phyloP scores from a whole-genome alignment of 2,329 filamentous ascomycete genomes.

The Aciculosporium take region DNA sequence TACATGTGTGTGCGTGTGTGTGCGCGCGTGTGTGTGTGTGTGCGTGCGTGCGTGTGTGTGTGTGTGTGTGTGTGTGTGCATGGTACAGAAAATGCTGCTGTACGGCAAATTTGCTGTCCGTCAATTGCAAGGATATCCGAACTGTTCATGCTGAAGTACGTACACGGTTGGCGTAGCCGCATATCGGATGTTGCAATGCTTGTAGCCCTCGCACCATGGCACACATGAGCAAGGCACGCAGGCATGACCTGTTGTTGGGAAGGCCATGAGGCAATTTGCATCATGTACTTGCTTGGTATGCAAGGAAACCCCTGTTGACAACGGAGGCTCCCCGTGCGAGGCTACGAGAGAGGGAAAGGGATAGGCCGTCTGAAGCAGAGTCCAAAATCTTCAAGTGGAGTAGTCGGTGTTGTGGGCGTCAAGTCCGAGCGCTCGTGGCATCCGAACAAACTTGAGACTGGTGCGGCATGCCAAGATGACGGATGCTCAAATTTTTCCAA shows the following conservation, averaged over 20 bases:
- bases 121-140: background rate
- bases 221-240: background rate
- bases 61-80: background rate
- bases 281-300: background rate
- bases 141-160: background rate
- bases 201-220: background rate
- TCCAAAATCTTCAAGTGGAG: background rate
- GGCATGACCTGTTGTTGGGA: background rate
- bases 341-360: background rate
- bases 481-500: background rate
- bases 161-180: background rate
- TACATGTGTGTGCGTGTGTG: background rate
- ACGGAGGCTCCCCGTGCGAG: background rate
- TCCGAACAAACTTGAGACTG: slow-evolving; percentile 2
- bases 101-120: background rate
- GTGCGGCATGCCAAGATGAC: background rate
- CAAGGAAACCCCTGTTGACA: slow-evolving; percentile 4
- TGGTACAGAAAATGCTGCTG: background rate
- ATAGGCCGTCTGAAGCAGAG: slow-evolving; percentile 4
- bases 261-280: slow-evolving; percentile 1
- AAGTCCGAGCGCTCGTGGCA: slow-evolving; percentile 4
- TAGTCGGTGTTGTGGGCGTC: background rate
- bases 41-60: background rate
- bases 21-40: background rate
- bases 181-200: background rate